A percentile compares a stretch with the other conserved stretches of the same genome.
phyloP scores from a whole-genome alignment of 192 early-diverging fungal species.

The Coemansia biformis region DNA sequence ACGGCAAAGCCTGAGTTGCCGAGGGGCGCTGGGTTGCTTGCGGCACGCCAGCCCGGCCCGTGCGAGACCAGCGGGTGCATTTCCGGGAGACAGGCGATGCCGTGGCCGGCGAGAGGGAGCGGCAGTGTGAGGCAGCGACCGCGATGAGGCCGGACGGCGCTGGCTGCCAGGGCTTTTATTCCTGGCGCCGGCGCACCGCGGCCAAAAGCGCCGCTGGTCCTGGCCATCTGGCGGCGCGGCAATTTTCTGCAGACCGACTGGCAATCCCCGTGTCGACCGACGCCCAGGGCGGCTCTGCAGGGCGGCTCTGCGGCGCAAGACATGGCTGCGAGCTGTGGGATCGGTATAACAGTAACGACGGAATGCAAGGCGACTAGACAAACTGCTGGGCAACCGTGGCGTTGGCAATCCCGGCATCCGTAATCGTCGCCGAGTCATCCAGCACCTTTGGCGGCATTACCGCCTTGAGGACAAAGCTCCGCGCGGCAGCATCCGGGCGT shows the following conservation, averaged over 20 bases:
- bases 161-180: too few relatives aligned
- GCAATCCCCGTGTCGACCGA: too few relatives aligned
- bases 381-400: slow-evolving; percentile 75
- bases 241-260: too few relatives aligned
- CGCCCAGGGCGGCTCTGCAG: too few relatives aligned
- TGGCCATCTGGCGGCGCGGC: too few relatives aligned
- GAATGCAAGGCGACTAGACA: slow-evolving; percentile 19
- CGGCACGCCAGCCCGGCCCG: slow-evolving; percentile 19
- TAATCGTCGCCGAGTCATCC: slow-evolving; percentile 65
- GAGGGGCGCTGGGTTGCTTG: slow-evolving; percentile 38
- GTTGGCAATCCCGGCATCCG: slow-evolving; percentile 81
- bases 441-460: slow-evolving; percentile 83
- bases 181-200: too few relatives aligned
- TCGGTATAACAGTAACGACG: too few relatives aligned
- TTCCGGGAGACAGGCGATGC: background rate
- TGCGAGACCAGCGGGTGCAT: slow-evolving; percentile 6
- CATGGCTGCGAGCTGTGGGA: too few relatives aligned
- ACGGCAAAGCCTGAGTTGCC: slow-evolving; percentile 46
- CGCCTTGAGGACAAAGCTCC: slow-evolving; percentile 72
- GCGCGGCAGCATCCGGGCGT: slow-evolving; percentile 54
- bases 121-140: too few relatives aligned
- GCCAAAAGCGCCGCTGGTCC: too few relatives aligned
- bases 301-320: too few relatives aligned
- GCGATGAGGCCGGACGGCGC: too few relatives aligned
- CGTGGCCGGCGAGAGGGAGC: background rate